Conservation (phyloP, 1,284 basidiomycete genomes). For the Coriolopsis trogii region DNA sequence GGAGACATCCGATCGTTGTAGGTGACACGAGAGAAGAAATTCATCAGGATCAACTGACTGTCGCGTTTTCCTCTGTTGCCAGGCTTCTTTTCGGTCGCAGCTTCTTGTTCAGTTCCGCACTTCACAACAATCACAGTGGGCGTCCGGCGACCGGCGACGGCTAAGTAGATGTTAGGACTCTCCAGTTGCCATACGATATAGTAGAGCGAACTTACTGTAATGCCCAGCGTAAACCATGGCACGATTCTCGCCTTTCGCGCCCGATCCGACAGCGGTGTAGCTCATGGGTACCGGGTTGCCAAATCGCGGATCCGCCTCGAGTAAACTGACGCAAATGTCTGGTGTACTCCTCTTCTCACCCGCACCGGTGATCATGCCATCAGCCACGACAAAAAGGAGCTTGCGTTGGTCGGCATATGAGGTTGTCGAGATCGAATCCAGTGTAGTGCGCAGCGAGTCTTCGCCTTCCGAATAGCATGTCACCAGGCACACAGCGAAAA, state of each 20-base stretch:
- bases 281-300: slow-evolving; percentile 97
- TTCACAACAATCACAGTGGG: slow-evolving; percentile 98
- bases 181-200: neutral
- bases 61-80: slow-evolving; percentile 99
- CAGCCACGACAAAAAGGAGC: slow-evolving; percentile 92
- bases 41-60: slow-evolving; percentile 98
- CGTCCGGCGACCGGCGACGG: slow-evolving; percentile 83
- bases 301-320: slow-evolving; percentile 95
- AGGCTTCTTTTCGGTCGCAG: slow-evolving; percentile 85
- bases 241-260: slow-evolving; percentile 88
- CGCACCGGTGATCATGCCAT: slow-evolving; percentile 98
- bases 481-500: slow-evolving; percentile 94
- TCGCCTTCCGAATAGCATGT: slow-evolving; percentile 98
- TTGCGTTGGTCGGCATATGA: slow-evolving; percentile 93
- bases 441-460: slow-evolving; percentile 88
- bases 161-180: slow-evolving; percentile 39
- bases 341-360: slow-evolving; percentile 96
- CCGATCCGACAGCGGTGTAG: slow-evolving; percentile 90
- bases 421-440: slow-evolving; percentile 91
- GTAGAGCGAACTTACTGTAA: slow-evolving; percentile 72
- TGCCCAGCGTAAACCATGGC: slow-evolving; percentile 99
- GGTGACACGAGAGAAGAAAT: slow-evolving; percentile 98
- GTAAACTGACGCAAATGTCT: slow-evolving; percentile 91
- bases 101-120: slow-evolving; percentile 89
- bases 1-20: slow-evolving; percentile 99